Evolutionary conservation across 2,329 filamentous ascomycete species (phyloP).

Genomic region (Xylaria hypoxylon): DNA sequence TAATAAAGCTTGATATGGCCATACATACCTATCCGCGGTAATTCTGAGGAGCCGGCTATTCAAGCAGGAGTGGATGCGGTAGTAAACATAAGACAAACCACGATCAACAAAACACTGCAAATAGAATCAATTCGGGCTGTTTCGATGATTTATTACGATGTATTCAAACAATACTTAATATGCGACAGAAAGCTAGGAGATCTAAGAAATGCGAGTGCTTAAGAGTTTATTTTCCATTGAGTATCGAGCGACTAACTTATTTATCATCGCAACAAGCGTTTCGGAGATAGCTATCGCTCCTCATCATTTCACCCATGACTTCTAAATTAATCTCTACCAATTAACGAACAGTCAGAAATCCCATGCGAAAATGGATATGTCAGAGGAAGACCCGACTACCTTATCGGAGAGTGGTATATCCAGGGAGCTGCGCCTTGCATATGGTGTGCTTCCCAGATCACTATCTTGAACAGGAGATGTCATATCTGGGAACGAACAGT

Average conservation of each 20-base stretch:
- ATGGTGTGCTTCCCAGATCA: neutral
- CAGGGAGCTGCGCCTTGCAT: neutral
- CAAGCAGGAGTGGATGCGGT: neutral
- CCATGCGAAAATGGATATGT: neutral
- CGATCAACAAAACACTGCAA: too few relatives aligned
- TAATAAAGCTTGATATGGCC: neutral
- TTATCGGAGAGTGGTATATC: neutral
- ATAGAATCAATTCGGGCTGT: too few relatives aligned
- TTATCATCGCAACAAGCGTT: too few relatives aligned
- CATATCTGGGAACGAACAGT: neutral
- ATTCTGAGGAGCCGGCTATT: neutral
- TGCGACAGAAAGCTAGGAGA: too few relatives aligned
- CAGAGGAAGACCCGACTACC: neutral
- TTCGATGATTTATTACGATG: too few relatives aligned
- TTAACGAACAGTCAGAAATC: neutral
- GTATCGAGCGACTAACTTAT: too few relatives aligned
- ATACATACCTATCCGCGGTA: neutral
- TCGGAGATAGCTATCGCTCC: neutral
- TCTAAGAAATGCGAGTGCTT: too few relatives aligned
- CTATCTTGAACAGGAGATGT: neutral
- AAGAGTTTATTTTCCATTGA: too few relatives aligned
- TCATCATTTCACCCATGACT: neutral
- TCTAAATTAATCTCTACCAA: neutral
- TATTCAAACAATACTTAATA: too few relatives aligned
- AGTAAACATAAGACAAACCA: too few relatives aligned